These are phyloP conservation scores for Eragrostis curvula DNA, from an alignment of 176 grass and related monocot species.

Conservation along the genomic window DNA sequence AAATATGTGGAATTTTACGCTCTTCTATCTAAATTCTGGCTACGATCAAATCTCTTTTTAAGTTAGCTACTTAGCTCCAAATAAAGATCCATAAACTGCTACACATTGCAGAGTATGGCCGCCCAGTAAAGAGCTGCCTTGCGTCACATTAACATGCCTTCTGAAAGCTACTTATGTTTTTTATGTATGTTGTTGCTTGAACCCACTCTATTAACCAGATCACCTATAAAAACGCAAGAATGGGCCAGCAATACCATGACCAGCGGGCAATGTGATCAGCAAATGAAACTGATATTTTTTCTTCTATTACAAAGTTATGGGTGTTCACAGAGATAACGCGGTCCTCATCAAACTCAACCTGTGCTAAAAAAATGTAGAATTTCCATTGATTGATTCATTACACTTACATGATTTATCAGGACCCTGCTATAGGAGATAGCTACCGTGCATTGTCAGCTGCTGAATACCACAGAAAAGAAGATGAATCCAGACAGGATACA, in stretches of 20 bases:
- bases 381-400: neutral
- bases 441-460: neutral
- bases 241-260: neutral
- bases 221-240: neutral
- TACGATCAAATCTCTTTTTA: neutral
- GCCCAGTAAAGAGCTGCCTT: neutral
- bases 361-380: neutral
- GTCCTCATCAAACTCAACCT: neutral
- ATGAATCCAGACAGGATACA: conserved; percentile 7
- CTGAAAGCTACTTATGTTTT: neutral
- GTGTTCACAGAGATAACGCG: neutral
- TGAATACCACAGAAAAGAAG: neutral
- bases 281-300: neutral
- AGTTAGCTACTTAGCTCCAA: too few relatives aligned
- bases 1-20: neutral
- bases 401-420: neutral
- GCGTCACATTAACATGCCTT: neutral
- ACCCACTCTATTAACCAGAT: neutral
- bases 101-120: neutral
- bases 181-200: neutral
- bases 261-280: neutral
- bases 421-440: neutral
- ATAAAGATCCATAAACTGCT: neutral
- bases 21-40: neutral
- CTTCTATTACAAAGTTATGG: neutral